phyloP scores from a whole-genome alignment of 2,329 filamentous ascomycete genomes.

The Tricladium varicosporioides region DNA sequence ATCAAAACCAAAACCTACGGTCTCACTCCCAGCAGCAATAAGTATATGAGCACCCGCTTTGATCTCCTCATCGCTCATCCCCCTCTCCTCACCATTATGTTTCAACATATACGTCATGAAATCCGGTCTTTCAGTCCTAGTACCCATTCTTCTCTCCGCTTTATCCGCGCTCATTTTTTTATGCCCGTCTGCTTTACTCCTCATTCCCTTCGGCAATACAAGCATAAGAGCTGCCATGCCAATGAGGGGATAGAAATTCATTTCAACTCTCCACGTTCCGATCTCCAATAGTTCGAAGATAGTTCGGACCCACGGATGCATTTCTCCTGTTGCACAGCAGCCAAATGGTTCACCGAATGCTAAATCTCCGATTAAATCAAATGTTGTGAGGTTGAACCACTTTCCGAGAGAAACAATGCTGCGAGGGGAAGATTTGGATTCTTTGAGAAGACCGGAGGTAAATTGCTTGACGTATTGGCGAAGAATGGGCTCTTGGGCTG shows the following conservation, averaged over 20 bases:
- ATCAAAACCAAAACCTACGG: slow-evolving; percentile 26
- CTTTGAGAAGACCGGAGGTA: slow-evolving; percentile 29
- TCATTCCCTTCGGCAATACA: not conserved
- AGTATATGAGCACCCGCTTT: not conserved
- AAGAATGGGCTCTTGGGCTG: slow-evolving; percentile 37
- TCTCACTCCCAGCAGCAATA: slow-evolving; percentile 33
- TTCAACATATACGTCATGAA: slow-evolving; percentile 2
- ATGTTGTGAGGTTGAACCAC: slow-evolving; percentile 32
- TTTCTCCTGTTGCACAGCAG: slow-evolving; percentile 21
- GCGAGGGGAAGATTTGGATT: slow-evolving; percentile 5
- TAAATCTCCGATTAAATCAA: slow-evolving; percentile 36
- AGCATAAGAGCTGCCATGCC: not conserved
- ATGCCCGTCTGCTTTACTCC: not conserved
- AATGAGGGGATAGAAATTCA: not conserved
- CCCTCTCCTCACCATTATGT: not conserved
- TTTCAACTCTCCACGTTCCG: not conserved
- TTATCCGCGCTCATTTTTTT: not conserved
- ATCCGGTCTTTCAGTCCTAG: not conserved
- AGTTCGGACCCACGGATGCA: not conserved
- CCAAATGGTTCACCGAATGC: slow-evolving; percentile 41
- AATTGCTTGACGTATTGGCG: slow-evolving; percentile 39
- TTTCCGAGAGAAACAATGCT: slow-evolving; percentile 24
- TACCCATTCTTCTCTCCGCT: not conserved
- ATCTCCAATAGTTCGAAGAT: not conserved
- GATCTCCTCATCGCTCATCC: not conserved